Conservation (phyloP, 1,284 basidiomycete species). For the Amylostereum areolatum region DNA sequence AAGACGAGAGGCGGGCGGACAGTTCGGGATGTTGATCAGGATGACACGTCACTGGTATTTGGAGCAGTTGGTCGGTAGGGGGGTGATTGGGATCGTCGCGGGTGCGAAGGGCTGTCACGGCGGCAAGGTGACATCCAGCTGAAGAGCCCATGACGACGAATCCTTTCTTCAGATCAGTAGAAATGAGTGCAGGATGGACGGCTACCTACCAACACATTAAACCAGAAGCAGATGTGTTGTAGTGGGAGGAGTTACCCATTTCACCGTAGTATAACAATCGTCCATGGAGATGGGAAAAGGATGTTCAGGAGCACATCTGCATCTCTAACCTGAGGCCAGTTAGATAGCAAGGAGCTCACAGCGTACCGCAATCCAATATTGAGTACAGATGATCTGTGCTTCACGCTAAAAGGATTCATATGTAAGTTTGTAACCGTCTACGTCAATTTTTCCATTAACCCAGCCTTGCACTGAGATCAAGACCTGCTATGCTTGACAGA, state of each 20-base stretch:
- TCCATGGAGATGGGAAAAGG: slow-evolving; percentile 6
- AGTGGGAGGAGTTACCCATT: slow-evolving; percentile 9
- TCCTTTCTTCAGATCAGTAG: slow-evolving; percentile 6
- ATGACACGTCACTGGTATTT: slow-evolving; percentile 8
- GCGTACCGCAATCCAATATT: slow-evolving; percentile 8
- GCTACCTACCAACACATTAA: not conserved
- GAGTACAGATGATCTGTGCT: slow-evolving; percentile 16
- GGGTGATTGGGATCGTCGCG: slow-evolving; percentile 6
- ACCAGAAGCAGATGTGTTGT: not conserved
- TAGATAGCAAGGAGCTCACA: not conserved
- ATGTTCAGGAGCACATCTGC: slow-evolving; percentile 7
- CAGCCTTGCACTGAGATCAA: slow-evolving; percentile 1
- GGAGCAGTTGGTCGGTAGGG: slow-evolving; percentile 11
- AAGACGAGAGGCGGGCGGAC: slow-evolving; percentile 1
- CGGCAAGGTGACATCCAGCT: slow-evolving; percentile 13
- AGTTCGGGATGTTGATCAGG: slow-evolving; percentile 8
- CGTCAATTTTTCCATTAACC: slow-evolving; percentile 6
- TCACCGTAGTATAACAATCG: slow-evolving; percentile 6
- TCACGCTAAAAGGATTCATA: not conserved
- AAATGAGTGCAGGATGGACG: slow-evolving; percentile 3
- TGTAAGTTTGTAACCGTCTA: slow-evolving; percentile 10
- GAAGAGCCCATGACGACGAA: slow-evolving; percentile 12
- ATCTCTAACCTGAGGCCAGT: not conserved
- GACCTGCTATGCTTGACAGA: no score
- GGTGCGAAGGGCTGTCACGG: slow-evolving; percentile 9